A percentile compares a stretch with the other conserved stretches of the same genome.
Evolutionary conservation across 768 basidiomycete genomes (phyloP).

Genomic region (Leccinum uliginosum): DNA sequence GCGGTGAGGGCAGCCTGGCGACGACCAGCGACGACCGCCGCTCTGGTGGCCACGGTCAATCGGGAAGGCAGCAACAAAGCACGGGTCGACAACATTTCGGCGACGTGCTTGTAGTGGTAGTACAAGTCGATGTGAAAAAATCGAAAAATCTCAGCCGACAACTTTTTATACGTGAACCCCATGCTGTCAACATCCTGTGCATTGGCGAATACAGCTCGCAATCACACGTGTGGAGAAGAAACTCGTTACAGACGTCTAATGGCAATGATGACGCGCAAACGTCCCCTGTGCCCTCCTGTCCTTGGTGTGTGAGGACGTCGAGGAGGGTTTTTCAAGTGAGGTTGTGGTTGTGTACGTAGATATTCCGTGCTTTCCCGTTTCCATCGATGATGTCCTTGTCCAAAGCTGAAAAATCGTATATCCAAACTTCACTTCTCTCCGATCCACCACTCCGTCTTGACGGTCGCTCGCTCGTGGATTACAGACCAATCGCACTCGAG

Average conservation of each 20-base stretch:
- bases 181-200: constrained; percentile 21
- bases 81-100: constrained; percentile 31
- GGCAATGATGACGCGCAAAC: background rate
- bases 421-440: constrained; percentile 59
- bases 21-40: constrained; percentile 41
- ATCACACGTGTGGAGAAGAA: background rate
- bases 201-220: constrained; percentile 9
- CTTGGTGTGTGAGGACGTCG: too few species aligned
- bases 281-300: background rate
- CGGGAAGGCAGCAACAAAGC: constrained; percentile 20
- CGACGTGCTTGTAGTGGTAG: constrained; percentile 2
- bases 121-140: background rate
- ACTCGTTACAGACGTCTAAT: background rate
- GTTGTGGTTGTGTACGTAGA: too few species aligned
- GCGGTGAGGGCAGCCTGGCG: constrained; percentile 39
- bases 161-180: constrained; percentile 1
- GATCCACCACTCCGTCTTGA: constrained; percentile 67
- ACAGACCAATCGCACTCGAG: constrained; percentile 65
- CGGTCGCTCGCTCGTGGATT: constrained; percentile 66
- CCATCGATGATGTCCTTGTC: constrained; percentile 36
- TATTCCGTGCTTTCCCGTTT: background rate
- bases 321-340: too few species aligned
- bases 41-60: constrained; percentile 39
- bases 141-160: background rate
- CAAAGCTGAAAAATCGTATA: constrained; percentile 77